Conservation (phyloP, 352 stramenopile species). For the Globisporangium viniferum region DNA sequence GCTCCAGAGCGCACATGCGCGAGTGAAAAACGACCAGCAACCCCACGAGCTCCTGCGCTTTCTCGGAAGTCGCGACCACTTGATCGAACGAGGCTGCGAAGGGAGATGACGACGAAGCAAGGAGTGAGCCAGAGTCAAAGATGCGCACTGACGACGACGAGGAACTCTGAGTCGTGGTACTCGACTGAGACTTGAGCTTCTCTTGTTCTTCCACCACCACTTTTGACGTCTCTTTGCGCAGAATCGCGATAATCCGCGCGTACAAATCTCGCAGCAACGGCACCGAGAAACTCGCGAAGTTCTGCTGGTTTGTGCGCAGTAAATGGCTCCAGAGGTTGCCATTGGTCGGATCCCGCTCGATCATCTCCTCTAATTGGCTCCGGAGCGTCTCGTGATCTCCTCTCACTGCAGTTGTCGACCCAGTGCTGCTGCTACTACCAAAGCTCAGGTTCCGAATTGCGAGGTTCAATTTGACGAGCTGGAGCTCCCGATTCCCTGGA, state of each 20-base stretch:
- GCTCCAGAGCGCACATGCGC: slow-evolving; percentile 52
- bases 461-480: slow-evolving; percentile 53
- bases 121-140: slow-evolving; percentile 23
- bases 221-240: slow-evolving; percentile 31
- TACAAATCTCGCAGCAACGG: slow-evolving; percentile 64
- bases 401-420: slow-evolving; percentile 4
- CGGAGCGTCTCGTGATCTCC: slow-evolving; percentile 31
- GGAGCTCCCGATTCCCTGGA: slow-evolving; percentile 40
- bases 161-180: neutral
- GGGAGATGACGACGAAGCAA: slow-evolving; percentile 9
- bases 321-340: slow-evolving; percentile 55
- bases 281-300: slow-evolving; percentile 74
- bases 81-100: neutral
- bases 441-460: slow-evolving; percentile 16
- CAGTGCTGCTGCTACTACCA: neutral
- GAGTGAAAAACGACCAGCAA: slow-evolving; percentile 45
- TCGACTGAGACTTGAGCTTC: neutral
- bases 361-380: slow-evolving; percentile 44
- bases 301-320: slow-evolving; percentile 44
- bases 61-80: neutral
- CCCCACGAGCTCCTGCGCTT: neutral
- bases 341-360: slow-evolving; percentile 48
- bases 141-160: slow-evolving; percentile 26
- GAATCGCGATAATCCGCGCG: slow-evolving; percentile 53
- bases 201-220: slow-evolving; percentile 7